phyloP scores from a whole-genome alignment of 441 rosid species.

The Populus hybrid region DNA sequence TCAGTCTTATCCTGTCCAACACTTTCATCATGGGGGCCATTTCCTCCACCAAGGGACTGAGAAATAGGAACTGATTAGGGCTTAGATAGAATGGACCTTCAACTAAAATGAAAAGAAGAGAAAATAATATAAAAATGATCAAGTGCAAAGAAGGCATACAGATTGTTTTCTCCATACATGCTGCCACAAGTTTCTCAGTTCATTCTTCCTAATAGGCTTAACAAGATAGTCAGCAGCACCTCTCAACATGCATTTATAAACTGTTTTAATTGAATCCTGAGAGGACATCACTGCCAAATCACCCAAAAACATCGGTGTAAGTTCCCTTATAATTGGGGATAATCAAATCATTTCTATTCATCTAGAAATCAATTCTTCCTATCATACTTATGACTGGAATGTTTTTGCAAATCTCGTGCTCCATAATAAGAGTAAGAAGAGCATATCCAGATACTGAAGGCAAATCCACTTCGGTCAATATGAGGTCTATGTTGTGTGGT shows the following conservation, averaged over 20 bases:
- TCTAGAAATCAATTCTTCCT: not conserved
- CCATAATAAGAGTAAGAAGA: conserved; percentile 79
- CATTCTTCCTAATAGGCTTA: conserved; percentile 91
- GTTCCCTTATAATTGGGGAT: not conserved
- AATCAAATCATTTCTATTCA: not conserved
- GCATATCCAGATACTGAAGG: conserved; percentile 88
- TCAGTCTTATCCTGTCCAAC: conserved; percentile 70
- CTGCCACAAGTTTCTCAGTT: conserved; percentile 92
- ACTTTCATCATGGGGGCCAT: conserved; percentile 53
- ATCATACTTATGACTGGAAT: conserved; percentile 89
- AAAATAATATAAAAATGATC: not conserved
- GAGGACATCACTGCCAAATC: conserved; percentile 89
- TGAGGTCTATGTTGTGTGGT: conserved; percentile 60
- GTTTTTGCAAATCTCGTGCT: conserved; percentile 82
- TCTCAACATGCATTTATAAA: conserved; percentile 88
- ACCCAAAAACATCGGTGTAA: conserved; percentile 12
- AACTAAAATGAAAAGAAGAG: not conserved
- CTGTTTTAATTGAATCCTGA: conserved; percentile 73
- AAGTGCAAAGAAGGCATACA: conserved; percentile 41
- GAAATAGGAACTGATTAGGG: conserved; percentile 24
- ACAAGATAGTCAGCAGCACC: conserved; percentile 96
- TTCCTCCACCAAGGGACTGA: conserved; percentile 47
- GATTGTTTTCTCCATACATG: conserved; percentile 92
- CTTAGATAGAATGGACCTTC: conserved; percentile 13
- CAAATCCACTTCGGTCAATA: conserved; percentile 83